Evolutionary conservation across 1,284 basidiomycete genomes (phyloP), one percentile per base, ranked within the genome.

Genomic region (Apiotrichum porosum): DNA sequence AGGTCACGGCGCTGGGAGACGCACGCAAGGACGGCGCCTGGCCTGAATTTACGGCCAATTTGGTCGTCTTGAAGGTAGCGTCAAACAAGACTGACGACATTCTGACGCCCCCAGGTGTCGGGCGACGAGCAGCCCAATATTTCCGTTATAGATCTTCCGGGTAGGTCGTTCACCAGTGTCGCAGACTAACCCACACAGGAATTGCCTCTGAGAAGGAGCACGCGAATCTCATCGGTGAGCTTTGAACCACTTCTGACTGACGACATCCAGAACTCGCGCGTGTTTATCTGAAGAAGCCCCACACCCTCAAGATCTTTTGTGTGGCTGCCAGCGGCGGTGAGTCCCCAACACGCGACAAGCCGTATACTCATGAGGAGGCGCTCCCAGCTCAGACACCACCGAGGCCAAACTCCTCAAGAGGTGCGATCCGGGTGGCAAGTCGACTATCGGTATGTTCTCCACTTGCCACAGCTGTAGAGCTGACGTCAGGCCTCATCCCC

Each of bases 71-170:
- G 8, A 28, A 28, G 26, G n/a, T n/a, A n/a, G n/a, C n/a, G n/a
- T n/a, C n/a, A n/a, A n/a, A n/a, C n/a, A n/a, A n/a, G n/a, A n/a
- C n/a, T n/a, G n/a, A n/a, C n/a, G n/a, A n/a, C n/a, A n/a, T n/a
- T n/a, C n/a, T n/a, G n/a, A n/a, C n/a, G n/a, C n/a, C 49, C 63
- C 2, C 31, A 61, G 56, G 42, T 62, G 3, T 37, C 42, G 1
- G 62, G 65, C 10, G 47, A 51, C 1, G 35, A 51, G 5, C 54
- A 55, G 39, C 37, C 41, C 0, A 40, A 62, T 30, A 37, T 63
- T 4, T 46, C 56, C 6, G 54, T 63, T 14, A 47, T 61, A 13
- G 65, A 66, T 42, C 46, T 66, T 1, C 62, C 65, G 3, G 65
- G 65, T 58, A 28, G 26, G 26, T 28, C 8, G 30, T 30, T 26